Base-by-base conservation (phyloP, 192 early-diverging fungal genomes). In the Coemansia sp. region DNA sequence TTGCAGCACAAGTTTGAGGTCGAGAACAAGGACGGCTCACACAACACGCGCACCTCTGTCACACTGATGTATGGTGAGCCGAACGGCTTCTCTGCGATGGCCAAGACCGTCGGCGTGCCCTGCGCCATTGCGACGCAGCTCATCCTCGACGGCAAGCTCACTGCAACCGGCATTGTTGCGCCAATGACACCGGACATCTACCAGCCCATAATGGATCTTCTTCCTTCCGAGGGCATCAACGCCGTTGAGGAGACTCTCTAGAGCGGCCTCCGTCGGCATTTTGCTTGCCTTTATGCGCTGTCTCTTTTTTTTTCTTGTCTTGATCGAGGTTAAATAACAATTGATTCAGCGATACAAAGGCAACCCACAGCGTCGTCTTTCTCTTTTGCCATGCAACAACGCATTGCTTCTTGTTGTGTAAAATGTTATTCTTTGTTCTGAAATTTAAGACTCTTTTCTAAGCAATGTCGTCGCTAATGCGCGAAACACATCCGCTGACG, bases 1-100 rank as follows among this genome's bases (percentile, higher is more conserved):
- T 87, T 99, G 75, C 97, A 98, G 83, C 97, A 99, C 88, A 89
- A 89, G 77, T 99, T 99, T 74, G 96, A 93, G 72, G 86, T 97
- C 43, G 95, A 97, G 82, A 85, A 89, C 74, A 92, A 91, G 83
- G 89, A 96, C 72, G 95, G 92, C 41, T 80, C 87, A 21, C 81
- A 88, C 79, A 87, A 96, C 85, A 93, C 92, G 37, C 92, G 94
- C 76, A 96, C 92, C 4, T 95, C 96, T 4, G 98, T 97, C 32
- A 83, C 96, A 45, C 81, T 98, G 59, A 92, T 92, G 77, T 98
- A 94, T 80, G 98, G 96, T 67, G 90, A 92, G 61, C 93, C 94
- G 18, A 85, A 85, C 69, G 92, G 91, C 22, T 90, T 89, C 87
- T 88, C 90, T 48, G 96, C 98, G 43, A 99, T 99, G 98, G 95